Base-by-base conservation (phyloP, 192 early-diverging fungal genomes). In the Podila epicladia region DNA sequence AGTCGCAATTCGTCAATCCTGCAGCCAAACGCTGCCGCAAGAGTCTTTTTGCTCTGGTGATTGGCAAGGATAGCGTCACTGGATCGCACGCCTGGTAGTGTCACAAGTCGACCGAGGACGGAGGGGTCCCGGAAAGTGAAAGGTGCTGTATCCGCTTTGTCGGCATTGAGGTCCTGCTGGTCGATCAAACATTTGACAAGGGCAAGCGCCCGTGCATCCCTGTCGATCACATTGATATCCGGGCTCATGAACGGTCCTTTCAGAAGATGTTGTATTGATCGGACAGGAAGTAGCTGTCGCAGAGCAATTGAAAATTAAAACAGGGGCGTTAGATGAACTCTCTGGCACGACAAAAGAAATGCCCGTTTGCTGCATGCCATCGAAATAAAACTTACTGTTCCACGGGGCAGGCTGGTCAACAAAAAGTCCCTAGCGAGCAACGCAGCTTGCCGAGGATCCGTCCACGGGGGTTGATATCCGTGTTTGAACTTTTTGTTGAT, bases 181-280 rank as follows among this genome's bases (percentile, higher is more conserved):
- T 80, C 71, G 48, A 80, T 64, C 53, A 80, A 9, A 8, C 45
- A 29, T 32, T 69, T 80, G 35, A 80, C 71, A 13, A 80, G 71
- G 62, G 77, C 77, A 55, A 80, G 62, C 62, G 77, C 70, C 49
- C 63, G 71, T 31, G 77, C 71, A 53, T 80, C 77, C 7, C 71
- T 60, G 53, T 69, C 67, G 45, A 80, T 64, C 31, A 12, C 8
- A 22, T 65, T 41, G 8, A 50, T 55, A 8, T 58, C 41, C 9
- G 66, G 19, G 31, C 57, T 60, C 71, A 80, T 64, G 20, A 73
- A 73, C 5, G 77, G 67, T 19, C 71, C 77, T 53, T 72, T 73
- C 19, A 80, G 51, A 26, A 80, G 63, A 33, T 73, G 77, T 20
- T 80, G 77, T 53, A 80, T 28, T 26, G 77, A 73, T 32, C 77